Percentiles rank a stretch among this genome's conserved stretches.
These are phyloP conservation scores for Limnanthes douglasii DNA, from an alignment of 345 rosid species.

Conservation along the genomic window DNA sequence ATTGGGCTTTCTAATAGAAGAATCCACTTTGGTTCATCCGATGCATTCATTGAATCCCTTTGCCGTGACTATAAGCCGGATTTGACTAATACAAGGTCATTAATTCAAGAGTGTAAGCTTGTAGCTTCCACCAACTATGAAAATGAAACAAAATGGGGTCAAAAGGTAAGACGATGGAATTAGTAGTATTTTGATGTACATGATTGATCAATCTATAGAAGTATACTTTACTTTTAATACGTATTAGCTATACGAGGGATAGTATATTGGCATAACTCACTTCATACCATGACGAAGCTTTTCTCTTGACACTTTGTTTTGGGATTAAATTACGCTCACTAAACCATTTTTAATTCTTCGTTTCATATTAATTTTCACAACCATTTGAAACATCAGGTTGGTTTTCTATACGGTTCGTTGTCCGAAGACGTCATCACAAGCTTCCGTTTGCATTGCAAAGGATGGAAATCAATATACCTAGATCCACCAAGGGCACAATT, in stretches of 20 bases:
- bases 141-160: constrained; percentile 22
- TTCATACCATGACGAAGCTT: too few species aligned
- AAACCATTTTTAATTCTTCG: too few species aligned
- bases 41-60: constrained; percentile 15
- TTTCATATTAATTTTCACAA: too few species aligned
- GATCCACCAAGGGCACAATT: constrained; percentile 20
- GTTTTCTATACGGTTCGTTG: constrained; percentile 21
- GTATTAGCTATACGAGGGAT: background rate
- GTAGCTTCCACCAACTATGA: constrained; percentile 22
- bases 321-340: too few species aligned
- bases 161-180: too few species aligned
- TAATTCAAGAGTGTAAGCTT: constrained; percentile 5
- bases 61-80: background rate
- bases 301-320: too few species aligned
- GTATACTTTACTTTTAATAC: background rate
- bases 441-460: constrained; percentile 14
- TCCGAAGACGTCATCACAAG: constrained; percentile 29
- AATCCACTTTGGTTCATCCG: constrained; percentile 16
- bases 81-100: background rate
- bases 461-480: constrained; percentile 24
- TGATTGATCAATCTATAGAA: background rate
- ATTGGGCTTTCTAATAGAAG: constrained; percentile 5
- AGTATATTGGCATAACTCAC: background rate
- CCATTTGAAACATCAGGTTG: too few species aligned
- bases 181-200: too few species aligned